Evolutionary conservation across 2,329 filamentous ascomycete species (phyloP).

Genomic region (Coniochaeta sp.): DNA sequence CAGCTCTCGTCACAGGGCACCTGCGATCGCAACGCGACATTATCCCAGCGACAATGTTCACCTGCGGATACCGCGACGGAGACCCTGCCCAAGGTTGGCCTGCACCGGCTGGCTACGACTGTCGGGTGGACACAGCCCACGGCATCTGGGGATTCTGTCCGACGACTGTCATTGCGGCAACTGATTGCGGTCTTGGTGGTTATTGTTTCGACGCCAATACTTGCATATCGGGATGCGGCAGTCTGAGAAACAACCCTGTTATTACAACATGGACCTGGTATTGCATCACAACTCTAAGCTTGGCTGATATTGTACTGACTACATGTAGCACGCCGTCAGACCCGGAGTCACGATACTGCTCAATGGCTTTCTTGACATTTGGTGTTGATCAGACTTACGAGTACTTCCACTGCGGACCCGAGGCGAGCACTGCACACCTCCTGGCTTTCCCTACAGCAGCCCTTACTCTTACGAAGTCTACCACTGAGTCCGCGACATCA

Average conservation of each 20-base stretch:
- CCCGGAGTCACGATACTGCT: constrained; percentile 2
- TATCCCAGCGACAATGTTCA: neutral
- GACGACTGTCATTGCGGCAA: constrained; percentile 5
- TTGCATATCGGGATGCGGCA: constrained; percentile 5
- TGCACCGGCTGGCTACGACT: constrained; percentile 5
- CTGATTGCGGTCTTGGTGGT: constrained; percentile 6
- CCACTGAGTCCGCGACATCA: neutral
- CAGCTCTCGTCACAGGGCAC: too few species aligned
- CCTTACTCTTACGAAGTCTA: neutral
- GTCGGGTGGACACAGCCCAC: constrained; percentile 6
- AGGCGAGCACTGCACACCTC: neutral
- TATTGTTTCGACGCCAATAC: constrained; percentile 4
- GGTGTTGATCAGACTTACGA: constrained; percentile 6
- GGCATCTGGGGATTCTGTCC: constrained; percentile 8
- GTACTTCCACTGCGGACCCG: constrained; percentile 3
- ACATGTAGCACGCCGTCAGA: neutral
- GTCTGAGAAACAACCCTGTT: constrained; percentile 3
- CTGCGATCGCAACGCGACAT: too few species aligned
- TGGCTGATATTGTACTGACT: neutral
- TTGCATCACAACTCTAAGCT: neutral
- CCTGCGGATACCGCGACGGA: constrained; percentile 5
- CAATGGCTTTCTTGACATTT: constrained; percentile 3
- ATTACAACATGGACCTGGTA: constrained; percentile 8
- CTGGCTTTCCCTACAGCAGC: constrained; percentile 3
- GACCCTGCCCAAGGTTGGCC: constrained; percentile 3